phyloP scores from a whole-genome alignment of 805 yeast species.

The Cyberlindnera veronae region DNA sequence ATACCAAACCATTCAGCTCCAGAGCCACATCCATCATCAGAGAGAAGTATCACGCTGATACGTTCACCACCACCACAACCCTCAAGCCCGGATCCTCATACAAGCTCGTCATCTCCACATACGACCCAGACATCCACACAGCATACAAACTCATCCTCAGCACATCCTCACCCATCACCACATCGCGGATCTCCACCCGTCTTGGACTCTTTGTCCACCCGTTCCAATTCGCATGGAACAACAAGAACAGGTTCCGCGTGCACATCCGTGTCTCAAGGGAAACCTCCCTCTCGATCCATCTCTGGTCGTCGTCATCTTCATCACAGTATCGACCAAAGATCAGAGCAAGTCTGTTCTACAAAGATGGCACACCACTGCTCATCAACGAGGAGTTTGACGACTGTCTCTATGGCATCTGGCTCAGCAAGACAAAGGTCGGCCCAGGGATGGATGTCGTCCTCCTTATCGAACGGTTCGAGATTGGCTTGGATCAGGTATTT shows the following conservation, averaged over 20 bases:
- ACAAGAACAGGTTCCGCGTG: constrained; percentile 37
- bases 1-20: constrained; percentile 30
- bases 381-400: constrained; percentile 41
- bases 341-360: constrained; percentile 41
- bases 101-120: constrained; percentile 45
- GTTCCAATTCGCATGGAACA: constrained; percentile 35
- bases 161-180: constrained; percentile 16
- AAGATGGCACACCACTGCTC: constrained; percentile 28
- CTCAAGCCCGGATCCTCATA: constrained; percentile 37
- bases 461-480: constrained; percentile 47
- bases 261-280: constrained; percentile 23
- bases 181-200: constrained; percentile 25
- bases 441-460: constrained; percentile 33
- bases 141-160: constrained; percentile 33
- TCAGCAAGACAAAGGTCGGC: constrained; percentile 6
- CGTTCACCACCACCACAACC: constrained; percentile 21
- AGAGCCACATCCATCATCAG: constrained; percentile 32
- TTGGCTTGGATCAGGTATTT: constrained; percentile 38
- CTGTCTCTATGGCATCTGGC: constrained; percentile 42
- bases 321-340: constrained; percentile 42
- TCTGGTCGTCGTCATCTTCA: constrained; percentile 11
- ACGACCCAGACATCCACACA: constrained; percentile 30
- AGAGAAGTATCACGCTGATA: constrained; percentile 33
- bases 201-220: constrained; percentile 35
- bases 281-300: constrained; percentile 22